Evolutionary conservation across 768 basidiomycete species (phyloP).

Genomic region (Termitomyces sp.): DNA sequence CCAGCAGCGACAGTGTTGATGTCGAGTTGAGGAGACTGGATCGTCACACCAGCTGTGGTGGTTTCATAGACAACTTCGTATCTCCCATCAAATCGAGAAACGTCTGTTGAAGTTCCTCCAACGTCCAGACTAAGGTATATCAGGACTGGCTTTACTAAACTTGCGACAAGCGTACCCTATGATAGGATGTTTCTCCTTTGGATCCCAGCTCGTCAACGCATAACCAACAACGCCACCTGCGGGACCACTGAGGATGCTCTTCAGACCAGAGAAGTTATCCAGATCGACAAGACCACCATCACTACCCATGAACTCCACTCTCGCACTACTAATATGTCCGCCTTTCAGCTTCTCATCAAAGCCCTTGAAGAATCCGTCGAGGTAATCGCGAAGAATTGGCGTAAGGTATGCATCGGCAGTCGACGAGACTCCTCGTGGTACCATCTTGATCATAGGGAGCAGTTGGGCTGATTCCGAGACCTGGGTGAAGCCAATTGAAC

Average conservation of each 20-base stretch:
- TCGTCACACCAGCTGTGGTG: conserved; percentile 89
- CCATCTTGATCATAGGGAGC: conserved; percentile 95
- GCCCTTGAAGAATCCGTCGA: conserved; percentile 87
- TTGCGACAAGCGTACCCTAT: conserved; percentile 58
- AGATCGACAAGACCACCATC: conserved; percentile 84
- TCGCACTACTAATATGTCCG: conserved; percentile 48
- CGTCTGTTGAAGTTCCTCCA: conserved; percentile 95
- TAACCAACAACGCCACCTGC: conserved; percentile 97
- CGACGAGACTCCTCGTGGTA: conserved; percentile 86
- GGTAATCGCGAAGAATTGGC: conserved; percentile 76
- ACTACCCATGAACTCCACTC: conserved; percentile 95
- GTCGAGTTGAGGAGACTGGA: conserved; percentile 89
- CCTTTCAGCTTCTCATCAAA: conserved; percentile 74
- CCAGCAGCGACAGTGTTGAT: conserved; percentile 97
- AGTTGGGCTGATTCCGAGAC: conserved; percentile 84
- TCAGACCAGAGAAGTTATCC: conserved; percentile 84
- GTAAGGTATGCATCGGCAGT: conserved; percentile 96
- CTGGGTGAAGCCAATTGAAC: conserved; percentile 80
- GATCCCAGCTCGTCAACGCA: conserved; percentile 88
- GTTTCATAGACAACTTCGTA: conserved; percentile 95
- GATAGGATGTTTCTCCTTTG: conserved; percentile 59
- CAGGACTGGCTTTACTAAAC: background rate
- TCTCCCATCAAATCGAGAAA: conserved; percentile 85
- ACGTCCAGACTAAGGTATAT: conserved; percentile 61
- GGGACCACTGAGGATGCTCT: conserved; percentile 89